Evolutionary conservation across 495 filamentous ascomycete species (phyloP).

Genomic region (Cercophora samala): DNA sequence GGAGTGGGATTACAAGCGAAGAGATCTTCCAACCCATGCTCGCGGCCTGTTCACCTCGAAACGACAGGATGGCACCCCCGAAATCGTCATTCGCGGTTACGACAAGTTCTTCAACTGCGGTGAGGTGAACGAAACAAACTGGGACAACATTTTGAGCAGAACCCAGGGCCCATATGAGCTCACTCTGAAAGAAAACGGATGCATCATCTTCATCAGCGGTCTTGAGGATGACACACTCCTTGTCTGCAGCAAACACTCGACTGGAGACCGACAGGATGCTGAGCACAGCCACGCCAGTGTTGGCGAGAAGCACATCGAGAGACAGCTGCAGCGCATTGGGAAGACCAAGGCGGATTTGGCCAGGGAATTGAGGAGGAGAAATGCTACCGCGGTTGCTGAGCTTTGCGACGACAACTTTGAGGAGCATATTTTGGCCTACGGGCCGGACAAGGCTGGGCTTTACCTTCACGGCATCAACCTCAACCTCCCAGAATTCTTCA

Average conservation of each 20-base stretch:
- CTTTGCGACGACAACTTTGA: constrained; percentile 95
- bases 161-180: constrained; percentile 91
- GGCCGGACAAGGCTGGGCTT: constrained; percentile 76
- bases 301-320: constrained; percentile 82
- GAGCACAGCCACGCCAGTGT: constrained; percentile 76
- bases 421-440: constrained; percentile 93
- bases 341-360: constrained; percentile 76
- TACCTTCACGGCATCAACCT: constrained; percentile 96
- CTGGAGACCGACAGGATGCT: constrained; percentile 65
- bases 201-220: constrained; percentile 95
- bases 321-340: constrained; percentile 68
- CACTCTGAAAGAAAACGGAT: constrained; percentile 96
- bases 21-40: constrained; percentile 80
- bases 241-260: constrained; percentile 98
- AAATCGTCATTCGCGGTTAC: constrained; percentile 86
- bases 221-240: constrained; percentile 82
- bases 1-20: constrained; percentile 92
- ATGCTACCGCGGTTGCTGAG: constrained; percentile 91
- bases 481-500: constrained; percentile 85
- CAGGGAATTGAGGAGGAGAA: constrained; percentile 67
- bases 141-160: constrained; percentile 71
- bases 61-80: constrained; percentile 56
- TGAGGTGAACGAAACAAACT: constrained; percentile 74
- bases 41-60: constrained; percentile 85
- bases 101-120: constrained; percentile 98